Evolutionary conservation across 1,139 yeast species (phyloP), one percentile per base, ranked within the genome.

Genomic region (Schwanniomyces etchellsii): DNA sequence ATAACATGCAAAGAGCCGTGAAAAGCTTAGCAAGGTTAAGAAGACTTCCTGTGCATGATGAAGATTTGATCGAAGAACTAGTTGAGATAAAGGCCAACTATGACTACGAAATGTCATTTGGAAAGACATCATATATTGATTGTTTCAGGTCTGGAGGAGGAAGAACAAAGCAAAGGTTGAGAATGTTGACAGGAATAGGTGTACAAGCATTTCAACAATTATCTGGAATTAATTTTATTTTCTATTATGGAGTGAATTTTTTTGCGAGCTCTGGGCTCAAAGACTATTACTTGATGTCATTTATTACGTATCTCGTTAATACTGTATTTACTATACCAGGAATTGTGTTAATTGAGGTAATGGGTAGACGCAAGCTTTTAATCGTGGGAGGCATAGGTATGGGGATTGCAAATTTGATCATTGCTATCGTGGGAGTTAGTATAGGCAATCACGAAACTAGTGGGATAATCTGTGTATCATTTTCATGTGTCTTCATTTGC

Each of bases 81-180:
- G 83, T 81, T 15, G 91, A 82, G 46, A 81, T 82, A 35, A 81
- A 81, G 45, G 89, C 89, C 3, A 74, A 78, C 39, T 79, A 78
- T 50, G 89, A 81, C 50, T 81, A 81, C 51, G 89, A 81, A 49
- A 57, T 68, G 45, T 77, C 83, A 16, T 77, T 76, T 44, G 83
- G 85, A 1, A 53, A 64, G 21, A 65, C 77, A 0, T 55, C 74
- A 2, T 47, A 74, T 28, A 45, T 61, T 24, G 89, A 81, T 50
- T 79, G 88, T 47, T 81, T 82, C 50, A 62, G 67, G 35, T 71
- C 73, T 38, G 82, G 81, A 4, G 77, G 79, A 21, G 79, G 82
- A 33, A 62, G 88, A 45, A 78, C 67, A 37, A 76, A 75, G 40
- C 89, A 81, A 50, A 60, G 66, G 2, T 60, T 75, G 31, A 60